Evolutionary conservation across 192 early-diverging fungal genomes (phyloP), one percentile per base, ranked within the genome.

Genomic region (Phlyctochytrium planicorne): DNA sequence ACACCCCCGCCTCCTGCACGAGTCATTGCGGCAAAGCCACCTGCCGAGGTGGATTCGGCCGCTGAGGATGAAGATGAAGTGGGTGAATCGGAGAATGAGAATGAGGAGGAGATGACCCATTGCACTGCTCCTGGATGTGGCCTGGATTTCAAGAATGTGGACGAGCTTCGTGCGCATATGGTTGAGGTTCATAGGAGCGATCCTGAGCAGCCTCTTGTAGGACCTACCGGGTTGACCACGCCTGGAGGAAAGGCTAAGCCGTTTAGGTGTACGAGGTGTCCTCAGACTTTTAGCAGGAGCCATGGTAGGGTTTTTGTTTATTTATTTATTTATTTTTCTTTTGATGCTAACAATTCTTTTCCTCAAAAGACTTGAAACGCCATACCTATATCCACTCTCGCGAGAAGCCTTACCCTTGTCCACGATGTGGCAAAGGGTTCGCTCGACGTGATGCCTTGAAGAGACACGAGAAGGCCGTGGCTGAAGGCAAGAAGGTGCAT

Each of bases 401-500:
- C 31, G 75, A 71, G 40, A 78, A 83, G 57, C 83, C 83, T 12
- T 83, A 75, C 66, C 52, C 47, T 1, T 85, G 83, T 57, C 52
- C 29, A 23, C 72, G 77, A 25, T 85, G 83, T 67, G 63, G 67
- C 16, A 80, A 80, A 35, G 83, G 80, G 27, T 85, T 85, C 65
- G 70, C 75, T 33, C 60, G 83, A 31, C 69, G 77, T n/a, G 83
- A 47, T 47, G 81, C 78, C 3, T 65, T 85, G 40, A 34, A 67
- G 53, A 65, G 78, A 55, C 83, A 85, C 69, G 83, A 85, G 60
- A 60, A 64, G 78, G 59, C 65, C 24, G 74, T 82, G 14, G 66
- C 50, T 40, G 80, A 80, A 59, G 83, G 83, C 6, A 84, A 84
- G 66, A 81, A 78, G 67, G 80, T 84, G 0, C 76, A 78, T 27